Evolutionary conservation across 192 early-diverging fungal species (phyloP), one percentile per base, ranked within the genome.

Genomic region (Phycomyces blakesleeanus): DNA sequence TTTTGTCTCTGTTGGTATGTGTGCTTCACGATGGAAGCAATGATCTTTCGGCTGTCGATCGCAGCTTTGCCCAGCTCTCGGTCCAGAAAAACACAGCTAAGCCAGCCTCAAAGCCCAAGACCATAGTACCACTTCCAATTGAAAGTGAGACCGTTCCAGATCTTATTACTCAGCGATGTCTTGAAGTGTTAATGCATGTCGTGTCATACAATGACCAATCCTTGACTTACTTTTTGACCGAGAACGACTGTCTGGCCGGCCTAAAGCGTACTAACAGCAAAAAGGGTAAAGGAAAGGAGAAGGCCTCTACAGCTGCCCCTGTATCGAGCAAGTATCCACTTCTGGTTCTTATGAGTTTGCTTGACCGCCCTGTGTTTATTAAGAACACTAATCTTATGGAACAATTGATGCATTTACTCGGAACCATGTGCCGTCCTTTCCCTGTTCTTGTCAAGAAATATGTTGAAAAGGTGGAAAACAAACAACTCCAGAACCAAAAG

Each of bases 101-200:
- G 80, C 72, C 16, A 73, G 73, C 52, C 39, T 58, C 37, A 37
- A 47, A 47, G 11, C 44, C 44, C 2, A 47, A 18, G 18, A 47
- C 44, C 12, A 14, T 18, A n/a, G 44, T 34, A 49, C 20, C 47
- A 58, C 67, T n/a, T 41, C 57, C 51, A 78, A 66, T 70, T 12
- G 70, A 71, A 29, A 74, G 70, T 41, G 89, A 91, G 39, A 81
- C 85, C 18, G 83, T 92, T 0, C 93, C 96, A 0, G 94, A 93
- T 58, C 68, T 97, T n/a, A 89, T 94, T 6, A 90, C 92, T 3
- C 92, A 94, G 64, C 80, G 96, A 18, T 91, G 88, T 71, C 78
- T 98, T 11, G 93, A 96, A 58, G 83, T 89, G 15, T 78, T 98
- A 38, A 87, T 82, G 42, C 85, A 83, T 55, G 80, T 98, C 55